Evolutionary conservation across 768 basidiomycete species (phyloP), one percentile per base, ranked within the genome.

Genomic region (Baorangia bicolor): DNA sequence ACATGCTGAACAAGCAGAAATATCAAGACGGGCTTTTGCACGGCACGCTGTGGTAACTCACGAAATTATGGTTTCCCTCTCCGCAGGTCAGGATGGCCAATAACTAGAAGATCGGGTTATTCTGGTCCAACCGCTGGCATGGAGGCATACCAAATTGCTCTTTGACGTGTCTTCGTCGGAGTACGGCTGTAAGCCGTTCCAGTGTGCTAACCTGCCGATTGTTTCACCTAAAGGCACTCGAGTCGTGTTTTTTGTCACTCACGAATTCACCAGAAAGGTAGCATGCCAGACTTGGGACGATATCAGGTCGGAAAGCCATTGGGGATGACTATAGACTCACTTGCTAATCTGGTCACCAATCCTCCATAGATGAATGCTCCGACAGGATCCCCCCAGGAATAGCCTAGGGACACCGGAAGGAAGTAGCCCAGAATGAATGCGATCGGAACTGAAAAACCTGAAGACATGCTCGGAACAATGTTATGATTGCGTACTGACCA

Each of bases 11-110:
- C 20, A 9, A 35, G n/a, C 42, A 43, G 37, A 23, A 13, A n/a
- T n/a, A n/a, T 50, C 0, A 56, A 16, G 3, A 34, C 1, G 21
- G 2, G n/a, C 3, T 9, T 7, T 20, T 20, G 28, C 6, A 34
- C 3, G 4, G 23, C 28, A 16, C 1, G 20, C 0, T 27, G 20
- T 13, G 38, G 33, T 13, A 2, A 57, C 56, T 37, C 48, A 58
- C 57, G 28, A 58, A 58, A 30, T 58, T 58, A 11, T 58, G 57
- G 56, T 58, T 50, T 51, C 57, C 57, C 10, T 58, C 55, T 30
- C 57, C 57, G 20, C 57, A 31, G 9, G 57, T 58, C 27, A 58
- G 23, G 42, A 58, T 40, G 33, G 57, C 57, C 56, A 58, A 40
- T n/a, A 58, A 35, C 57, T 58, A 23, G 18, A 35, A 28, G 37